Evolutionary conservation across 352 stramenopile genomes (phyloP).

Genomic region (Phytophthora tentaculata): DNA sequence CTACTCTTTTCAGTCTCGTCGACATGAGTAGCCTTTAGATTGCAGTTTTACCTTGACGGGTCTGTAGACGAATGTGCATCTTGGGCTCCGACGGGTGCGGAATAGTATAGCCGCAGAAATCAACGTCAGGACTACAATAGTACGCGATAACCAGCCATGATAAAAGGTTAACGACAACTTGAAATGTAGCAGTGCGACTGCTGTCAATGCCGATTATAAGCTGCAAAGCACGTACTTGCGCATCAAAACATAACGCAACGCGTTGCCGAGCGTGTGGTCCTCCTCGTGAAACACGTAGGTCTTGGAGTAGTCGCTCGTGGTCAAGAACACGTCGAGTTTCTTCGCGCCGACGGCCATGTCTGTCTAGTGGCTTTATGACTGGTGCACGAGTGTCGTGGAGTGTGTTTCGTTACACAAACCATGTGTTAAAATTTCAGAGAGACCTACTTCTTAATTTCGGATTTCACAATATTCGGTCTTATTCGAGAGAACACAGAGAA

Average conservation of each 20-base stretch:
- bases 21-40: not conserved
- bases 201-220: not conserved
- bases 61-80: slow-evolving; percentile 95
- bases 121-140: slow-evolving; percentile 81
- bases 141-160: slow-evolving; percentile 2
- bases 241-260: slow-evolving; percentile 93
- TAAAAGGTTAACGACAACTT: slow-evolving; percentile 1
- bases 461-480: not conserved
- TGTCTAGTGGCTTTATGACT: slow-evolving; percentile 19
- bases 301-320: slow-evolving; percentile 84
- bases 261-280: slow-evolving; percentile 92
- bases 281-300: slow-evolving; percentile 90
- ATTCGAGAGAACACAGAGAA: slow-evolving; percentile 12
- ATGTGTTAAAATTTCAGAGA: not conserved
- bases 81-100: slow-evolving; percentile 95
- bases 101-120: slow-evolving; percentile 96
- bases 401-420: not conserved
- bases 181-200: not conserved
- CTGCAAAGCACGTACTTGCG: slow-evolving; percentile 67
- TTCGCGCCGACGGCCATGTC: slow-evolving; percentile 50
- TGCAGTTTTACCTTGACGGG: slow-evolving; percentile 55
- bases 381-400: slow-evolving; percentile 3
- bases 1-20: not conserved
- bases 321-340: slow-evolving; percentile 85
- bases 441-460: not conserved